Evolutionary conservation across 805 yeast genomes (phyloP).

Genomic region (Starmera dryadoides): DNA sequence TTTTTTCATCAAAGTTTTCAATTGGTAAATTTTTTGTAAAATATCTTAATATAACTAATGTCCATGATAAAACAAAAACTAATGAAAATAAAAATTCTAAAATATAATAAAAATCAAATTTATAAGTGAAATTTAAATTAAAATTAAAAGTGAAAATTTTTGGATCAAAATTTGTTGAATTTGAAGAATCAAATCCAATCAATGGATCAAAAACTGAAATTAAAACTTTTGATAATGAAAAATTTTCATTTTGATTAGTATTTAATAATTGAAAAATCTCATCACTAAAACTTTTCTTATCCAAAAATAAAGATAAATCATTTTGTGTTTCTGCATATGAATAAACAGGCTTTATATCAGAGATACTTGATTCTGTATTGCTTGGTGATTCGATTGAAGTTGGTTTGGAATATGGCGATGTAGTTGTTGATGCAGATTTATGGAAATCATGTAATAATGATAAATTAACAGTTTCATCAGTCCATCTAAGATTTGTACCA

Average conservation of each 20-base stretch:
- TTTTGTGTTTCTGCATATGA: slow-evolving; percentile 4
- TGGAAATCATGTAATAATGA: not conserved
- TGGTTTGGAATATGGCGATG: not conserved
- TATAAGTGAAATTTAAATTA: slow-evolving; percentile 24
- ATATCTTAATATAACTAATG: slow-evolving; percentile 36
- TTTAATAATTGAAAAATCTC: slow-evolving; percentile 9
- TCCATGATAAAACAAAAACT: slow-evolving; percentile 42
- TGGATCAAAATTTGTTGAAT: not conserved
- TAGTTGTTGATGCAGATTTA: not conserved
- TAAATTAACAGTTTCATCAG: slow-evolving; percentile 13
- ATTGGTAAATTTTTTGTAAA: slow-evolving; percentile 20
- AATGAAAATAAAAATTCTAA: slow-evolving; percentile 49
- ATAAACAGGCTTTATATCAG: not conserved
- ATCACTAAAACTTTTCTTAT: slow-evolving; percentile 12
- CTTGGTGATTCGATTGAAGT: not conserved
- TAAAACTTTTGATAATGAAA: slow-evolving; percentile 5
- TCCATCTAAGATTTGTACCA: slow-evolving; percentile 28
- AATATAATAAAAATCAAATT: slow-evolving; percentile 42
- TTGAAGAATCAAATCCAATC: slow-evolving; percentile 8
- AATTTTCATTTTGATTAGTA: slow-evolving; percentile 3
- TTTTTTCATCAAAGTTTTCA: slow-evolving; percentile 10
- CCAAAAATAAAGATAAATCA: slow-evolving; percentile 5
- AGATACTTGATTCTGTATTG: not conserved
- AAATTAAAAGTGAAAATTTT: not conserved
- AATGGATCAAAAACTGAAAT: slow-evolving; percentile 22